Conservation (phyloP, 352 stramenopile genomes). For the Pythium aquatile region DNA sequence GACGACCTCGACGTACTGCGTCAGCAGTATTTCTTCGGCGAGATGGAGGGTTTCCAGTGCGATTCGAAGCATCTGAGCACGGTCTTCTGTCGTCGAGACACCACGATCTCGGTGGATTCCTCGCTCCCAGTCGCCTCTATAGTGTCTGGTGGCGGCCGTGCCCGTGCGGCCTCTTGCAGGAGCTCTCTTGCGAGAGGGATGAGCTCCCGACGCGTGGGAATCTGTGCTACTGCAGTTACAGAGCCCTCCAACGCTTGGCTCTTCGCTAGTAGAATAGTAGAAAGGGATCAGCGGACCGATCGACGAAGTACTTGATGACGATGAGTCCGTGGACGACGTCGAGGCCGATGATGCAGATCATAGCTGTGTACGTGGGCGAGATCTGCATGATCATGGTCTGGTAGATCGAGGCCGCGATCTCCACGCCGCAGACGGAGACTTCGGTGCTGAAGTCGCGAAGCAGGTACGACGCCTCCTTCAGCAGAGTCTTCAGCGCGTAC, state of each 20-base stretch:
- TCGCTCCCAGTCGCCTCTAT: no score
- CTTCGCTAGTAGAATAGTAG: background rate
- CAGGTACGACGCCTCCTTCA: background rate
- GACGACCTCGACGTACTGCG: background rate
- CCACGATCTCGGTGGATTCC: background rate
- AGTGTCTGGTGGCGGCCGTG: background rate
- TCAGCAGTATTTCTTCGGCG: background rate
- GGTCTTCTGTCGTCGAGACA: background rate
- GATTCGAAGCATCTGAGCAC: background rate
- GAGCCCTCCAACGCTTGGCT: background rate
- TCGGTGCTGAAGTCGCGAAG: background rate
- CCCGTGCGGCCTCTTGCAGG: background rate
- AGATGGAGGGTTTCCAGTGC: background rate
- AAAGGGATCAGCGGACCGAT: background rate
- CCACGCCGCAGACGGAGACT: background rate
- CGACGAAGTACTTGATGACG: background rate
- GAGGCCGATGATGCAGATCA: background rate
- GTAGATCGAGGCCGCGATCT: background rate
- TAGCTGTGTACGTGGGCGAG: background rate
- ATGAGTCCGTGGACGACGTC: background rate
- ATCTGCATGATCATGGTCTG: background rate
- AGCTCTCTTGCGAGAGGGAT: background rate
- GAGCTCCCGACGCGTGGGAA: background rate
- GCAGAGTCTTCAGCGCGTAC: background rate
- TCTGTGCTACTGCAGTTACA: background rate